Conservation (phyloP, 352 stramenopile genomes). For the Plasmopara muralis region DNA sequence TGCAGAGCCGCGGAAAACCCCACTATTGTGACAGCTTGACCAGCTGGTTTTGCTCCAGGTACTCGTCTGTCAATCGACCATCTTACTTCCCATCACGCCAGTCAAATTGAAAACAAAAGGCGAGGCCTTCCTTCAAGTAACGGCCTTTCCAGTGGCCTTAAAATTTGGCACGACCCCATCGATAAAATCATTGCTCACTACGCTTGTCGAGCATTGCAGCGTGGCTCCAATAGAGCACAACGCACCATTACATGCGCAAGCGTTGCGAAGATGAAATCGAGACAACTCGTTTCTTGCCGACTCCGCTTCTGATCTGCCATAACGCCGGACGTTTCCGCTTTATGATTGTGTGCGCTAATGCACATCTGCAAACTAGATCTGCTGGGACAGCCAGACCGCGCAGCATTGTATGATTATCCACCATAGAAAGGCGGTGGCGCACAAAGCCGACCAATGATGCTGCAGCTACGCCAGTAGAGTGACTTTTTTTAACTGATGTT, state of each 20-base stretch:
- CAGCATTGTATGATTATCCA: background rate
- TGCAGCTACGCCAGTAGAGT: background rate
- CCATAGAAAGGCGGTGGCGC: background rate
- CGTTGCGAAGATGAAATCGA: background rate
- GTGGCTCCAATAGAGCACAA: background rate
- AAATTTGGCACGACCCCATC: background rate
- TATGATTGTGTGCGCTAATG: background rate
- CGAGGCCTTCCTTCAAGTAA: slow-evolving; percentile 10
- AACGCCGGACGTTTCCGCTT: background rate
- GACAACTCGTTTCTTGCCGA: background rate
- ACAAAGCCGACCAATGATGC: background rate
- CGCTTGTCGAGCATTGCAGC: background rate
- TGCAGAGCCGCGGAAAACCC: slow-evolving; percentile 7
- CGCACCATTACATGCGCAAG: background rate
- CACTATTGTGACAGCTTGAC: slow-evolving; percentile 30
- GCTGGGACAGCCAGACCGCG: too few species aligned
- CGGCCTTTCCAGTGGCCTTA: slow-evolving; percentile 6
- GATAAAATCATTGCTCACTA: background rate
- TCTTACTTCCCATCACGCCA: slow-evolving; percentile 14
- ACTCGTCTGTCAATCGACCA: slow-evolving; percentile 1
- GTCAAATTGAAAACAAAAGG: slow-evolving; percentile 17
- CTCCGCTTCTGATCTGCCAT: background rate
- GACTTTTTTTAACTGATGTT: background rate
- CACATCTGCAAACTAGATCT: background rate
- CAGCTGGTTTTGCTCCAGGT: slow-evolving; percentile 4